These are phyloP conservation scores for Neurospora intermedia DNA, from an alignment of 495 filamentous ascomycete genomes.

Conservation along the genomic window DNA sequence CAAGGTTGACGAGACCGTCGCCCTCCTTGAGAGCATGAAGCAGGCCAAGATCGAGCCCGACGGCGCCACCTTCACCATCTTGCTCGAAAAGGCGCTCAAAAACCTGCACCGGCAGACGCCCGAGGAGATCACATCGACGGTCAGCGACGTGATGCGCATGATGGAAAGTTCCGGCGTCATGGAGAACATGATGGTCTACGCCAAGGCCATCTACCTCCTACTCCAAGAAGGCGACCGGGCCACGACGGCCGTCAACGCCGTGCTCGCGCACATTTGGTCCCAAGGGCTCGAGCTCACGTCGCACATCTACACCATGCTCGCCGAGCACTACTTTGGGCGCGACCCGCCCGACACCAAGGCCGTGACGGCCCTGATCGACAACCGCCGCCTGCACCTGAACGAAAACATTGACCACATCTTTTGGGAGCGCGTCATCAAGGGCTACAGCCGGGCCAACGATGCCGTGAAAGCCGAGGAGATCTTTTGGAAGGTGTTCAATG, in stretches of 20 bases:
- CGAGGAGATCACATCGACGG: slow-evolving; percentile 21
- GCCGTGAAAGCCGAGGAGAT: slow-evolving; percentile 39
- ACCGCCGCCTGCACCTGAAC: slow-evolving; percentile 27
- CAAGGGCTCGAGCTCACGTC: slow-evolving; percentile 40
- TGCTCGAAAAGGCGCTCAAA: slow-evolving; percentile 29
- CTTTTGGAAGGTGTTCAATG: slow-evolving; percentile 31
- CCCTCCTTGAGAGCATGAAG: slow-evolving; percentile 34
- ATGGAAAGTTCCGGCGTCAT: slow-evolving; percentile 44
- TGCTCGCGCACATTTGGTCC: slow-evolving; percentile 49
- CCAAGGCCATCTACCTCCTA: slow-evolving; percentile 51
- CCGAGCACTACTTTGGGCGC: slow-evolving; percentile 53
- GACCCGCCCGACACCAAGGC: slow-evolving; percentile 46
- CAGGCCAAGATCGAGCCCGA: slow-evolving; percentile 22
- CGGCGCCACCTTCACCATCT: slow-evolving; percentile 32
- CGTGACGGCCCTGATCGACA: slow-evolving; percentile 42
- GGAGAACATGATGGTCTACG: slow-evolving; percentile 47
- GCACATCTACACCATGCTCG: slow-evolving; percentile 59
- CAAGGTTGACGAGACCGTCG: slow-evolving; percentile 22
- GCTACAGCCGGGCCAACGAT: slow-evolving; percentile 44
- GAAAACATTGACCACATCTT: slow-evolving; percentile 45
- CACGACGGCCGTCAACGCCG: slow-evolving; percentile 39
- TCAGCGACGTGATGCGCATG: slow-evolving; percentile 34
- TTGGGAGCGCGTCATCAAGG: slow-evolving; percentile 57
- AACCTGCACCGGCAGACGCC: slow-evolving; percentile 8
- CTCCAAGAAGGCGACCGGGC: slow-evolving; percentile 34